Percentiles rank a stretch among this genome's conserved stretches.
Conservation (phyloP, 768 basidiomycete genomes). For the Mycena leptocephala region DNA sequence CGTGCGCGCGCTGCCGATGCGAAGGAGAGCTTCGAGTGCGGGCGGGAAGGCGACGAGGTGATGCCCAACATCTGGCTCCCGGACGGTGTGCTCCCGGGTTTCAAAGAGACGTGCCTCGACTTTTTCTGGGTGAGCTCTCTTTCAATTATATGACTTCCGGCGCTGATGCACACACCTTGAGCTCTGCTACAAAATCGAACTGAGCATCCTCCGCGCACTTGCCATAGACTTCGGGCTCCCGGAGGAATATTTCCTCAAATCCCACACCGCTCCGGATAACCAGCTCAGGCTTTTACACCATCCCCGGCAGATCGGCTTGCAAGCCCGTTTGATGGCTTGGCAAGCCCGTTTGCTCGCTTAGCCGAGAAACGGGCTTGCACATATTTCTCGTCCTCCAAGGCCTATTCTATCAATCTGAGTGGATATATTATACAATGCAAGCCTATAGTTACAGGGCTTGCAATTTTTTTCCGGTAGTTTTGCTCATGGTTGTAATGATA, state of each 20-base stretch:
- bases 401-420: too few species aligned
- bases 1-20: constrained; percentile 47
- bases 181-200: constrained; percentile 61
- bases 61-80: constrained; percentile 76
- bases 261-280: constrained; percentile 64
- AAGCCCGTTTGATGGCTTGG: too few species aligned
- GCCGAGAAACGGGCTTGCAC: too few species aligned
- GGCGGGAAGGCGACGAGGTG: constrained; percentile 59
- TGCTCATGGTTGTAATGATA: too few species aligned
- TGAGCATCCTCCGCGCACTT: constrained; percentile 63
- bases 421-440: too few species aligned
- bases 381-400: too few species aligned
- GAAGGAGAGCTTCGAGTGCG: constrained; percentile 73
- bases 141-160: constrained; percentile 48
- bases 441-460: too few species aligned
- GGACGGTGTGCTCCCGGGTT: constrained; percentile 68
- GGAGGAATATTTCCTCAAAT: constrained; percentile 60
- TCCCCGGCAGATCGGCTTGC: too few species aligned
- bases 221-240: constrained; percentile 62
- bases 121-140: constrained; percentile 62
- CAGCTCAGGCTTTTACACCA: constrained; percentile 75
- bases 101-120: constrained; percentile 65
- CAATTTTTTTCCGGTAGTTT: too few species aligned
- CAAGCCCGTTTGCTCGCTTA: too few species aligned
- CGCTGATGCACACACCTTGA: constrained; percentile 23